Evolutionary conservation across 2,329 filamentous ascomycete genomes (phyloP).

Genomic region (Biscogniauxia mediterranea): DNA sequence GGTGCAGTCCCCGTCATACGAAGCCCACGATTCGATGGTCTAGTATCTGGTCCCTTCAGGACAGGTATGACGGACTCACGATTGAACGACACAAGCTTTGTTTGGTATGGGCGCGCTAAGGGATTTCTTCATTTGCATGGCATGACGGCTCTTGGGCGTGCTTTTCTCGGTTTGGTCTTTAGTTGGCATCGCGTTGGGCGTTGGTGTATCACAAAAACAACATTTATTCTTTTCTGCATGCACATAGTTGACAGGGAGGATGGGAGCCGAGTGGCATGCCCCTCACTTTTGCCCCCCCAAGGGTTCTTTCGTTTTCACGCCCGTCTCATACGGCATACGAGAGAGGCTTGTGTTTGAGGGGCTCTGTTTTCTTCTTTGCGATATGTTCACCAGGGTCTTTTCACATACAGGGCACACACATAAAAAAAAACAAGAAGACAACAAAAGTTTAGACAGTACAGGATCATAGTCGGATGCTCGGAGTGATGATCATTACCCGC

Average conservation of each 20-base stretch:
- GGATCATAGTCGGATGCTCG: not conserved
- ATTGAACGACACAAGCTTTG: slow-evolving; percentile 23
- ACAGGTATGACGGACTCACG: slow-evolving; percentile 19
- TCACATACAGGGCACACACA: not conserved
- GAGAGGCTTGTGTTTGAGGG: not conserved
- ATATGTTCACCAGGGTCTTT: not conserved
- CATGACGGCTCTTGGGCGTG: slow-evolving; percentile 25
- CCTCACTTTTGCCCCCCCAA: not conserved
- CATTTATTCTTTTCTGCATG: slow-evolving; percentile 19
- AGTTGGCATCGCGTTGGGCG: slow-evolving; percentile 34
- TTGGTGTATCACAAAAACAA: slow-evolving; percentile 22
- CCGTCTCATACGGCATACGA: too few species aligned
- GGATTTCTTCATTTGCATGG: slow-evolving; percentile 25
- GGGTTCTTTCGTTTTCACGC: not conserved
- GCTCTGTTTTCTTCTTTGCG: not conserved
- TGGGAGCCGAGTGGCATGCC: not conserved
- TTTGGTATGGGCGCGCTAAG: slow-evolving; percentile 13
- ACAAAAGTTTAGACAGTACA: not conserved
- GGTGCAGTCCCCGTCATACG: slow-evolving; percentile 14
- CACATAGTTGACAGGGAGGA: slow-evolving; percentile 22
- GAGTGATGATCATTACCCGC: not conserved
- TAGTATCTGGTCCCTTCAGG: slow-evolving; percentile 26
- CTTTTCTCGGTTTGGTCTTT: slow-evolving; percentile 23
- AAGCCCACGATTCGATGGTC: slow-evolving; percentile 30
- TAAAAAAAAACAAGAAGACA: not conserved